Conservation (phyloP, 208 protist genomes). For the Kentomonas sorsogonicus region DNA sequence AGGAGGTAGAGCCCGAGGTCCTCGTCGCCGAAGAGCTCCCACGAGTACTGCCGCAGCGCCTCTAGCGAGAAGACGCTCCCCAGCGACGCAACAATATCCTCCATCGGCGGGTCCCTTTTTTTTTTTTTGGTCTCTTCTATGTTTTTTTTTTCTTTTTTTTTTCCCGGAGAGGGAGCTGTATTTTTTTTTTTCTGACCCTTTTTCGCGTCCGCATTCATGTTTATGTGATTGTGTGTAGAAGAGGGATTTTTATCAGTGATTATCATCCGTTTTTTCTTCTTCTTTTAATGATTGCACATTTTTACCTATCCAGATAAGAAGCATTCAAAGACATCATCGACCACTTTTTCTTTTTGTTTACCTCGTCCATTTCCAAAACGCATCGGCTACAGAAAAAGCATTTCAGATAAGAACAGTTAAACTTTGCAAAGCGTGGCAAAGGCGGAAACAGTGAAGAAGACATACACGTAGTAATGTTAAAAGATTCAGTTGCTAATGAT, state of each 20-base stretch:
- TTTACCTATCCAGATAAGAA: too few relatives aligned
- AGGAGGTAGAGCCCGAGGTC: slow-evolving; percentile 26
- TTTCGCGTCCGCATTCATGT: neutral
- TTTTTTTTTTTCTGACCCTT: neutral
- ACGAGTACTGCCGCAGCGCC: slow-evolving; percentile 16
- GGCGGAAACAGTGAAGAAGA: neutral
- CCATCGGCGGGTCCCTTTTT: neutral
- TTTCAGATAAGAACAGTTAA: too few relatives aligned
- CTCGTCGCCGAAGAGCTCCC: slow-evolving; percentile 30
- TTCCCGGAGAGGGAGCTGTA: neutral
- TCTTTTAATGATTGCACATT: slow-evolving; percentile 1
- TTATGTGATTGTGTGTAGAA: neutral
- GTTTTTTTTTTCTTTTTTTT: slow-evolving; percentile 1
- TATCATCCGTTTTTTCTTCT: neutral
- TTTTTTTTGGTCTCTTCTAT: neutral
- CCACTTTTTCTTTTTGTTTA: too few relatives aligned
- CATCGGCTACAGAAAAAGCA: too few relatives aligned
- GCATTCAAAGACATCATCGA: too few relatives aligned
- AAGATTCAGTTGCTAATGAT: slow-evolving; percentile 1
- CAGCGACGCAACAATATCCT: neutral
- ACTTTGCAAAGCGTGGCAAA: too few relatives aligned
- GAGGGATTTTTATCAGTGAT: neutral
- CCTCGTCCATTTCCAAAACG: too few relatives aligned
- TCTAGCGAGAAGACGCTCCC: too few relatives aligned
- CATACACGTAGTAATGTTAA: neutral